Conservation (phyloP, 768 basidiomycete species). For the Paxillus rubicundulus region DNA sequence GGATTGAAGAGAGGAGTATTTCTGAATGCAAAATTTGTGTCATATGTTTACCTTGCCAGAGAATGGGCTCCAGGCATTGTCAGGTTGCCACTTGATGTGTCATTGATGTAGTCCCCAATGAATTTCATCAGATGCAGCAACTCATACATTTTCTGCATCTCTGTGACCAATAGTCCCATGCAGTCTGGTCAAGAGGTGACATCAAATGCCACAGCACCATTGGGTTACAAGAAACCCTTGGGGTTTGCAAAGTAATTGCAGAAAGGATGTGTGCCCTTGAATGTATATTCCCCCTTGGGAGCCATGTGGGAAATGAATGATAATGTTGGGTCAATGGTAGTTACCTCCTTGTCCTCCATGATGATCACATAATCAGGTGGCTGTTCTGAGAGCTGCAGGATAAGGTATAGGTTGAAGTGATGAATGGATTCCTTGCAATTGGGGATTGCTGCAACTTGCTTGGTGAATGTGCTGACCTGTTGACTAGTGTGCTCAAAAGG, state of each 20-base stretch:
- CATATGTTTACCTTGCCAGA: background rate
- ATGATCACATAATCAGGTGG: too few species aligned
- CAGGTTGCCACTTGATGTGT: too few species aligned
- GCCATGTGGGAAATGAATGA: too few species aligned
- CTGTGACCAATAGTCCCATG: too few species aligned
- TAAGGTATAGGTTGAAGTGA: conserved; percentile 23
- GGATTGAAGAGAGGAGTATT: background rate
- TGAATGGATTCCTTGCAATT: conserved; percentile 31
- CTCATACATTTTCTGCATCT: too few species aligned
- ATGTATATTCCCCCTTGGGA: too few species aligned
- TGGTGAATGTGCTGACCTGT: too few species aligned
- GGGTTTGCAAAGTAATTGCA: conserved; percentile 4
- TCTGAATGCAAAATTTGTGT: conserved; percentile 9
- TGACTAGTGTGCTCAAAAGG: conserved; percentile 21
- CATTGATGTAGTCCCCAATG: too few species aligned
- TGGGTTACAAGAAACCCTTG: background rate
- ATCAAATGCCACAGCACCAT: background rate
- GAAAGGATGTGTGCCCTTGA: background rate
- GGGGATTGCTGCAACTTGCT: conserved; percentile 33
- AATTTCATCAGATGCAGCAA: too few species aligned
- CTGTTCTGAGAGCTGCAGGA: background rate
- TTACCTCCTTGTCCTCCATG: too few species aligned
- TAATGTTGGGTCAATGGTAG: too few species aligned
- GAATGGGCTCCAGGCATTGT: background rate
- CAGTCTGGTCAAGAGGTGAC: too few species aligned